Evolutionary conservation across 495 filamentous ascomycete species (phyloP), one percentile per base, ranked within the genome.

Genomic region (Xylaria bambusicola): DNA sequence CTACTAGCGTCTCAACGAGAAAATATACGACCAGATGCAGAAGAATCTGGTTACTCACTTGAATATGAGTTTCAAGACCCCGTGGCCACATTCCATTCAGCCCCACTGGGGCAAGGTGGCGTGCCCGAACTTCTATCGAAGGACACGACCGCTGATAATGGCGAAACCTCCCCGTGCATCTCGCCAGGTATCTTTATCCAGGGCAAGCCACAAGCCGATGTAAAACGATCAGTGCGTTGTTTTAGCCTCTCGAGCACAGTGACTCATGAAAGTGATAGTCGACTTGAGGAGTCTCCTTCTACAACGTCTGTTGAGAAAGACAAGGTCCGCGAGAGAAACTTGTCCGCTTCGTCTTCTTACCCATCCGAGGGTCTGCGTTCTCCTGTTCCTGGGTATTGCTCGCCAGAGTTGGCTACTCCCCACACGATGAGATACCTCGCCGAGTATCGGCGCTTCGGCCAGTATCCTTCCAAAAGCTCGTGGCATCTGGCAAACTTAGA

Each of bases 291-390:
- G 13, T 26, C n/a, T 24, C n/a, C 12, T 31, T 15, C 38, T 5
- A 55, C 38, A 2, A 48, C 35, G 6, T 53, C 56, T 21, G 48
- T 53, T 9, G 3, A 4, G 0, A 21, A 49, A n/a, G n/a, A n/a
- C n/a, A n/a, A n/a, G n/a, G n/a, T n/a, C 1, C 18, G 56, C n/a
- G 54, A 49, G 33, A 58, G 59, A 51, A 33, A 57, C 12, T 59
- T 56, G 18, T 68, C 65, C 12, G 21, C 49, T 8, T 68, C 68
- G 15, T 71, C 68, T 31, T 71, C 63, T 9, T 71, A 71, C 35
- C 68, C 68, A 24, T 64, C 65, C n/a, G 66, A 71, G 56, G 68
- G 68, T n/a, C 62, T 71, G 8, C 68, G 63, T 41, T 68, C 68
- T 33, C 57, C 65, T 9, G 35, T 51, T 1, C 45, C 57, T 3